Percentiles rank a stretch among this genome's conserved stretches.
These are phyloP conservation scores for Wallacemonas collosoma DNA, from an alignment of 208 protist genomes.

Conservation along the genomic window DNA sequence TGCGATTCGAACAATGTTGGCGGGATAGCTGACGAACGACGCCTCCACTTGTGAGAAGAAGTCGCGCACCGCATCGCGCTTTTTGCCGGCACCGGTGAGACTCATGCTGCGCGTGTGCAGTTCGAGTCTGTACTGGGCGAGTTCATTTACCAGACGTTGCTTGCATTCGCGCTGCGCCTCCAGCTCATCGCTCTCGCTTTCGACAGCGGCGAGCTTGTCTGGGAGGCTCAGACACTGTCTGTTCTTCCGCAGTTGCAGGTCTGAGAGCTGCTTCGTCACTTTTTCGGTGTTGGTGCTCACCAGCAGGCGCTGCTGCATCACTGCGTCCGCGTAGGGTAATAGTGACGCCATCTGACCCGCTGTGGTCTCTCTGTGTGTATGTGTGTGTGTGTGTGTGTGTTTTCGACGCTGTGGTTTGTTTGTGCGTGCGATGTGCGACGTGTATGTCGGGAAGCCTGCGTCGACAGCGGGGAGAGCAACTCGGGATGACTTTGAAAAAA, in stretches of 20 bases:
- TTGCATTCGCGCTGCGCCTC: conserved; percentile 47
- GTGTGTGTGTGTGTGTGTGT: not conserved
- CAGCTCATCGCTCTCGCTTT: conserved; percentile 55
- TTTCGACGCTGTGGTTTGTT: not conserved
- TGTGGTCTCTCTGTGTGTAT: not conserved
- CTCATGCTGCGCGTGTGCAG: conserved; percentile 48
- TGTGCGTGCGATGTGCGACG: not conserved
- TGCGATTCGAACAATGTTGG: conserved; percentile 38
- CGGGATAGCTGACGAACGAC: conserved; percentile 45
- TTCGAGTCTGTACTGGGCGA: conserved; percentile 49
- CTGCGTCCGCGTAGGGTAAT: conserved; percentile 63
- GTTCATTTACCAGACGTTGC: conserved; percentile 42
- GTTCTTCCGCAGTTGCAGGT: conserved; percentile 55
- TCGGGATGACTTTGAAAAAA: not conserved
- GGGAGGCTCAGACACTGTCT: conserved; percentile 46
- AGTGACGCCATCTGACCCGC: conserved; percentile 44
- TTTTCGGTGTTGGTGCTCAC: conserved; percentile 68
- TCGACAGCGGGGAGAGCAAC: too few species aligned
- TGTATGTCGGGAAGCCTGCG: too few species aligned
- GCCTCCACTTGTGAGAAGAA: conserved; percentile 34
- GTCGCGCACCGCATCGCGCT: conserved; percentile 26
- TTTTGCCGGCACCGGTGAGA: conserved; percentile 25
- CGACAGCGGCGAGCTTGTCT: conserved; percentile 54
- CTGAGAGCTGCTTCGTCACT: conserved; percentile 57
- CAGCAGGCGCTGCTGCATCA: conserved; percentile 79